A percentile compares a stretch with the other conserved stretches of the same genome.
phyloP scores from a whole-genome alignment of 202 grass and related monocot genomes.

The Musa balbisiana region DNA sequence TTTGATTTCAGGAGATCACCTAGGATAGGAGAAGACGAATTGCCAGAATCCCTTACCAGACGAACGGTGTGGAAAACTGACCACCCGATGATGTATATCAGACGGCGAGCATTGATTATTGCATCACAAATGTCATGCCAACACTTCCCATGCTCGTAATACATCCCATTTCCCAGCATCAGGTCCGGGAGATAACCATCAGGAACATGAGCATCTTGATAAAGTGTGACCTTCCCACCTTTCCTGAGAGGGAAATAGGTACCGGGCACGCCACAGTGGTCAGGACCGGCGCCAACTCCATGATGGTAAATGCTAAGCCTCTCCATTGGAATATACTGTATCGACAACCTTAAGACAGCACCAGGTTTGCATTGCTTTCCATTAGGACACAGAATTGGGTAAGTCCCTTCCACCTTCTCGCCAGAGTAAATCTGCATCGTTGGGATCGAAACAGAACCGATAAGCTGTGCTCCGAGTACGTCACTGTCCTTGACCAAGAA shows the following conservation, averaged over 20 bases:
- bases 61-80: conserved; percentile 65
- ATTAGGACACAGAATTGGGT: conserved; percentile 42
- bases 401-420: conserved; percentile 43
- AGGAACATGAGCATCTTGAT: conserved; percentile 85
- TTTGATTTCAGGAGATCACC: conserved; percentile 68
- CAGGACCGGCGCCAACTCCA: conserved; percentile 6
- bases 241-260: conserved; percentile 65
- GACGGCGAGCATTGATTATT: conserved; percentile 46
- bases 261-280: conserved; percentile 51
- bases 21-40: conserved; percentile 22
- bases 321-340: conserved; percentile 27
- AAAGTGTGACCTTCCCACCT: conserved; percentile 56
- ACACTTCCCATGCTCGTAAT: conserved; percentile 60
- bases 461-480: conserved; percentile 61
- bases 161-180: conserved; percentile 41
- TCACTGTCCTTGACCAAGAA: conserved; percentile 84
- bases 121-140: conserved; percentile 70
- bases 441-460: conserved; percentile 44
- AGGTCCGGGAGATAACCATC: conserved; percentile 56
- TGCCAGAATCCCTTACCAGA: conserved; percentile 38
- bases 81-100: conserved; percentile 88
- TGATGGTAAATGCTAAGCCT: not conserved
- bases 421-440: conserved; percentile 40
- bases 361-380: conserved; percentile 47
- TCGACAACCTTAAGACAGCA: conserved; percentile 48